Conservation (phyloP, 805 yeast genomes). For the Candida schatavii region DNA sequence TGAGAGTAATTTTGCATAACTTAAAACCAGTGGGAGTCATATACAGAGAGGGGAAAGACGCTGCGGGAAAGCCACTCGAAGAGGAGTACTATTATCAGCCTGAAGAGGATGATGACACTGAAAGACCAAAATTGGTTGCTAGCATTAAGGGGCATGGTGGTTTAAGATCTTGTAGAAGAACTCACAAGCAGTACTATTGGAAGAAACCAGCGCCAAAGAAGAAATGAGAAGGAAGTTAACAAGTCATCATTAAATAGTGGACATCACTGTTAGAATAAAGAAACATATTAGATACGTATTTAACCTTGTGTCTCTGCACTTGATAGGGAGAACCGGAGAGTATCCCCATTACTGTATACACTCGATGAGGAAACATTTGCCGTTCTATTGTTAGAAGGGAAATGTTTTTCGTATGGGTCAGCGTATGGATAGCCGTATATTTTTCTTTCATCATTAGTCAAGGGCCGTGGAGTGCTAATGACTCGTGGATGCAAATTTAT, state of each 20-base stretch:
- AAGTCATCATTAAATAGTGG: too few relatives aligned
- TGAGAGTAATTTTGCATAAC: constrained; percentile 43
- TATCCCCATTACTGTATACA: background rate
- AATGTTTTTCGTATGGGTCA: constrained; percentile 10
- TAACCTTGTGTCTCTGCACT: too few relatives aligned
- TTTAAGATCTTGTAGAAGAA: constrained; percentile 84
- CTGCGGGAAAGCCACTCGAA: constrained; percentile 91
- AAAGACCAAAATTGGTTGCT: constrained; percentile 67
- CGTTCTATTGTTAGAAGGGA: too few relatives aligned
- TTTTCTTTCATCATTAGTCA: constrained; percentile 20
- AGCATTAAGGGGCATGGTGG: constrained; percentile 78
- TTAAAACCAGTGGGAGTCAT: constrained; percentile 79
- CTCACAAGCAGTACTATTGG: constrained; percentile 88
- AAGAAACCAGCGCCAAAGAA: constrained; percentile 53
- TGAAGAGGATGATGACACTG: constrained; percentile 72
- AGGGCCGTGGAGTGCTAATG: constrained; percentile 27
- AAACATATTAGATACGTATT: too few relatives aligned
- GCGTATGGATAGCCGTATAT: constrained; percentile 26
- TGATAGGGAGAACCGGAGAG: background rate
- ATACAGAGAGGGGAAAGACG: constrained; percentile 87
- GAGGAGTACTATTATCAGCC: constrained; percentile 91
- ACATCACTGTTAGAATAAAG: too few relatives aligned
- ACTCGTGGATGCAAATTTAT: constrained; percentile 2
- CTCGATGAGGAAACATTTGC: background rate
- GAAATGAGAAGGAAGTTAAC: too few relatives aligned